These are phyloP conservation scores for Amanita inopinata DNA, from an alignment of 768 basidiomycete genomes.

Conservation along the genomic window DNA sequence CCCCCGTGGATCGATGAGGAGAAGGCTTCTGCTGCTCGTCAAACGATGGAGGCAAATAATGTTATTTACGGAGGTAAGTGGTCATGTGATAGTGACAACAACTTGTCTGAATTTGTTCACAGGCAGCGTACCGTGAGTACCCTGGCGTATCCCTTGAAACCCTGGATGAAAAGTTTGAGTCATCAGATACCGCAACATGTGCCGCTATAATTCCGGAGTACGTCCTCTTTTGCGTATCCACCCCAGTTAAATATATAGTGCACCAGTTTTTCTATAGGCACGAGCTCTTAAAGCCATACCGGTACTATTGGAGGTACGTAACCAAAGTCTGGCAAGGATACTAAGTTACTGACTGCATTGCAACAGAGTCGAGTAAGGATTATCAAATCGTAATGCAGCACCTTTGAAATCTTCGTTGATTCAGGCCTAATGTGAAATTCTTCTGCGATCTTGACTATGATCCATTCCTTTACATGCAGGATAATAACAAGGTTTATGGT, in stretches of 20 bases:
- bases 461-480: constrained; percentile 84
- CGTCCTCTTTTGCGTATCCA: constrained; percentile 17
- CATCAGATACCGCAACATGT: constrained; percentile 85
- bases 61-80: constrained; percentile 58
- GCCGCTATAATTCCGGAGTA: constrained; percentile 91
- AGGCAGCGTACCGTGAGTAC: constrained; percentile 71
- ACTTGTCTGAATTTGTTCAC: constrained; percentile 9
- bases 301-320: constrained; percentile 72
- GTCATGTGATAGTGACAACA: not conserved
- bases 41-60: constrained; percentile 58
- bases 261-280: constrained; percentile 80
- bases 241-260: constrained; percentile 1
- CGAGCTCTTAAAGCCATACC: constrained; percentile 66
- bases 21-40: constrained; percentile 50
- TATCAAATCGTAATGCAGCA: not conserved
- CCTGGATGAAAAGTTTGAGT: not conserved
- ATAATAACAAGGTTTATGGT: constrained; percentile 81
- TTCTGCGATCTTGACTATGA: constrained; percentile 85
- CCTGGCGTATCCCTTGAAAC: not conserved
- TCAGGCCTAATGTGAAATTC: constrained; percentile 75
- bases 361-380: constrained; percentile 36
- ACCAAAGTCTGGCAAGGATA: not conserved
- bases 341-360: constrained; percentile 2
- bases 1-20: constrained; percentile 74
- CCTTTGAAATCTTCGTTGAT: constrained; percentile 3